Conservation (phyloP, 2,329 filamentous ascomycete species). For the Pseudogymnoascus sp. region DNA sequence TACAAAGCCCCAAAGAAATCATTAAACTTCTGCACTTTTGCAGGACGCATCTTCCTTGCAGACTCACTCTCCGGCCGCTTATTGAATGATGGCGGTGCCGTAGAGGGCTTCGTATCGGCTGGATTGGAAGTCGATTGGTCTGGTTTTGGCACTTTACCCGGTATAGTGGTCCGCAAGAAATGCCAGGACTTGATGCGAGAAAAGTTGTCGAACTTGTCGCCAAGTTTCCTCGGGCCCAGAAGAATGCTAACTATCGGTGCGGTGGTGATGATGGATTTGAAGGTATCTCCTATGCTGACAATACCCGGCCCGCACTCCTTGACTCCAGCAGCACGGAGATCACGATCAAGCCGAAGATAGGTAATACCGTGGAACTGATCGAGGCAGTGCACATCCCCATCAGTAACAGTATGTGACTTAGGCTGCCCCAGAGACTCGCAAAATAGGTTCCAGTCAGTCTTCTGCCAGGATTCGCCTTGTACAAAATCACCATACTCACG, state of each 20-base stretch:
- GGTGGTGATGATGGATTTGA: not conserved
- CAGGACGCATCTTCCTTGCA: not conserved
- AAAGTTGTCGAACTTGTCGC: not conserved
- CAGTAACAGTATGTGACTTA: not conserved
- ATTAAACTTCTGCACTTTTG: not conserved
- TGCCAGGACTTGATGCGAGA: not conserved
- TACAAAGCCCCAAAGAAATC: constrained; percentile 5
- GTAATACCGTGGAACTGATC: not conserved
- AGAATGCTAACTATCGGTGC: not conserved
- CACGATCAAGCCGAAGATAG: not conserved
- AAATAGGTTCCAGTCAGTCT: constrained; percentile 1
- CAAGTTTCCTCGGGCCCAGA: not conserved
- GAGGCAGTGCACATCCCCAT: not conserved
- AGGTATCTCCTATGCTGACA: not conserved
- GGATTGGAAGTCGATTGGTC: not conserved
- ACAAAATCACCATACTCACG: not conserved
- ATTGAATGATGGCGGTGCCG: not conserved
- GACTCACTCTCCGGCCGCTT: not conserved
- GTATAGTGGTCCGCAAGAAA: not conserved
- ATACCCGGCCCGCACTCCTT: not conserved
- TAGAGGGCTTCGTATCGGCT: not conserved
- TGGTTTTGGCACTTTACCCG: not conserved
- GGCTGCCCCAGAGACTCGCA: not conserved
- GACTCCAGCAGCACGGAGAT: not conserved
- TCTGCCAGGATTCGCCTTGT: not conserved